Evolutionary conservation across 2,329 filamentous ascomycete genomes (phyloP).

Genomic region (Blastomyces parvus): DNA sequence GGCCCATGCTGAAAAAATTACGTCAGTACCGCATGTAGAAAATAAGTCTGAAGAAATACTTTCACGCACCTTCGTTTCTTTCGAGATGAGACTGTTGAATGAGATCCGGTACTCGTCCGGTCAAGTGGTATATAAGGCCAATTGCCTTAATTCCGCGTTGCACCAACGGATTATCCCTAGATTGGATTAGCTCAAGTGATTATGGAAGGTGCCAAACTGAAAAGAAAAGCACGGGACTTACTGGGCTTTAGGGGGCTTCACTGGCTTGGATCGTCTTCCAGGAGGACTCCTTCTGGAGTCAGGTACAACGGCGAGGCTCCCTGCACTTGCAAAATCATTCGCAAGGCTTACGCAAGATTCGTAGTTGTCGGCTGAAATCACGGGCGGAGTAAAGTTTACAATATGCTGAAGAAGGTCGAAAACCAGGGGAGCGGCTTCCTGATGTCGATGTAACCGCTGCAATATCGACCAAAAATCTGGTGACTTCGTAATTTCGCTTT

Average conservation of each 20-base stretch:
- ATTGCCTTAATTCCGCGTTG: slow-evolving; percentile 72
- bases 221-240: slow-evolving; percentile 29
- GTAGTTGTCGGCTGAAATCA: slow-evolving; percentile 92
- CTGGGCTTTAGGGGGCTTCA: slow-evolving; percentile 46
- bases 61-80: slow-evolving; percentile 59
- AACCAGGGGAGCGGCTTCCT: slow-evolving; percentile 63
- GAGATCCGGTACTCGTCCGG: slow-evolving; percentile 67
- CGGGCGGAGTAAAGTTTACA: slow-evolving; percentile 60
- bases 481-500: slow-evolving; percentile 89
- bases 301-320: slow-evolving; percentile 58
- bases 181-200: slow-evolving; percentile 17
- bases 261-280: slow-evolving; percentile 43
- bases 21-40: slow-evolving; percentile 14
- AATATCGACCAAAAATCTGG: slow-evolving; percentile 96
- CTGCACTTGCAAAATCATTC: slow-evolving; percentile 81
- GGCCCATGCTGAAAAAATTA: slow-evolving; percentile 62
- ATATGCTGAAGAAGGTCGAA: slow-evolving; percentile 81
- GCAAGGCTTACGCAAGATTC: slow-evolving; percentile 75
- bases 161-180: slow-evolving; percentile 61
- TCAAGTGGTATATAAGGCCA: slow-evolving; percentile 71
- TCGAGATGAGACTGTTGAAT: slow-evolving; percentile 93
- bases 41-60: background rate
- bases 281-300: slow-evolving; percentile 59
- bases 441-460: slow-evolving; percentile 59
- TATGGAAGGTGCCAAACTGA: background rate